Evolutionary conservation across 768 basidiomycete species (phyloP).

Genomic region (Pholiota conissans): DNA sequence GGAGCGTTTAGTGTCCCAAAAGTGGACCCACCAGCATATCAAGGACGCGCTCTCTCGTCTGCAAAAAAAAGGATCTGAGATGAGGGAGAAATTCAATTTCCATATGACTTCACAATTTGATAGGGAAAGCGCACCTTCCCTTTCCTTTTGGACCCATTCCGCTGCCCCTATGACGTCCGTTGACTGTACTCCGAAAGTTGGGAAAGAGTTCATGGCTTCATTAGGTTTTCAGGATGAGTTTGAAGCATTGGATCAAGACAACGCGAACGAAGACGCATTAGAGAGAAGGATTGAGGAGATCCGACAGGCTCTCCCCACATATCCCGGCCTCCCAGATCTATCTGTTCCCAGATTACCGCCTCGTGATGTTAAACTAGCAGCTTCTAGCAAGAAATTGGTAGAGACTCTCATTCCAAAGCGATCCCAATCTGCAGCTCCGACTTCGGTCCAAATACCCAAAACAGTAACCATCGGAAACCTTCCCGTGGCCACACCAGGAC

Average conservation of each 20-base stretch:
- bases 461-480: background rate
- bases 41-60: slow-evolving; percentile 21
- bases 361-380: background rate
- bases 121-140: background rate
- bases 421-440: background rate
- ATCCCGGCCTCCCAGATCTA: slow-evolving; percentile 25
- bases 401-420: background rate
- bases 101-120: background rate
- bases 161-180: background rate
- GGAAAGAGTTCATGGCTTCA: slow-evolving; percentile 19
- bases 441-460: background rate
- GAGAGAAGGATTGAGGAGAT: slow-evolving; percentile 29
- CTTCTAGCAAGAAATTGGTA: background rate
- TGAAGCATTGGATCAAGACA: background rate
- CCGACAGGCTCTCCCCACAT: slow-evolving; percentile 25
- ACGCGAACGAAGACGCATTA: slow-evolving; percentile 10
- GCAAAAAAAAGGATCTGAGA: background rate
- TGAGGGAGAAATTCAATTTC: background rate
- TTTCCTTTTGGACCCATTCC: slow-evolving; percentile 10
- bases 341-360: slow-evolving; percentile 8
- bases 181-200: slow-evolving; percentile 16
- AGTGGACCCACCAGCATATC: slow-evolving; percentile 23
- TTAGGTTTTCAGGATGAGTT: slow-evolving; percentile 16
- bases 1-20: slow-evolving; percentile 21
- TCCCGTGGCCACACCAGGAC: background rate